phyloP scores from a whole-genome alignment of 176 grass and related monocot genomes.

The Neostapfia colusana region DNA sequence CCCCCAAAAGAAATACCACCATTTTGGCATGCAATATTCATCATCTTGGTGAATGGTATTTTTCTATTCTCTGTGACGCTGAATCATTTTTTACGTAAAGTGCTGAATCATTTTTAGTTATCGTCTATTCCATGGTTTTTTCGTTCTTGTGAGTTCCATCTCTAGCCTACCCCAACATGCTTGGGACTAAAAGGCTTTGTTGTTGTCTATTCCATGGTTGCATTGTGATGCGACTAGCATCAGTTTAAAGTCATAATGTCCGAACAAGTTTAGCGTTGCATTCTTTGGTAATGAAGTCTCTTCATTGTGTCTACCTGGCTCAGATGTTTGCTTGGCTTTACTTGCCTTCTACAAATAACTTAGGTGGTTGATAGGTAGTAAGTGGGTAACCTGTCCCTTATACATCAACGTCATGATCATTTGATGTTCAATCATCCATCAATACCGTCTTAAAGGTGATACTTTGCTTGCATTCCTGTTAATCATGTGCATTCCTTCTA shows the following conservation, averaged over 20 bases:
- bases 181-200: background rate
- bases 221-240: background rate
- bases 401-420: background rate
- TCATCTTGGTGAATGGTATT: slow-evolving; percentile 97
- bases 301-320: slow-evolving; percentile 10
- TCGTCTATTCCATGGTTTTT: background rate
- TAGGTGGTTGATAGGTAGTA: background rate
- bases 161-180: no score
- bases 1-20: slow-evolving; percentile 95
- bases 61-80: slow-evolving; percentile 16
- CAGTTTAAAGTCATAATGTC: slow-evolving; percentile 4
- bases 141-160: no score
- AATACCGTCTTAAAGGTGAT: background rate
- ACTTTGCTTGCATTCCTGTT: slow-evolving; percentile 6
- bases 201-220: background rate
- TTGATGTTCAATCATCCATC: slow-evolving; percentile 3
- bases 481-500: background rate
- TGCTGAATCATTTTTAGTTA: background rate
- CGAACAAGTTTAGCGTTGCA: slow-evolving; percentile 31
- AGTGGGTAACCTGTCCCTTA: slow-evolving; percentile 7
- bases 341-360: slow-evolving; percentile 13
- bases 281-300: background rate
- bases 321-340: slow-evolving; percentile 2
- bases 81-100: background rate
- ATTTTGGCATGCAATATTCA: slow-evolving; percentile 98